phyloP scores from a whole-genome alignment of 1,284 basidiomycete genomes.

The Sutorius eximius region DNA sequence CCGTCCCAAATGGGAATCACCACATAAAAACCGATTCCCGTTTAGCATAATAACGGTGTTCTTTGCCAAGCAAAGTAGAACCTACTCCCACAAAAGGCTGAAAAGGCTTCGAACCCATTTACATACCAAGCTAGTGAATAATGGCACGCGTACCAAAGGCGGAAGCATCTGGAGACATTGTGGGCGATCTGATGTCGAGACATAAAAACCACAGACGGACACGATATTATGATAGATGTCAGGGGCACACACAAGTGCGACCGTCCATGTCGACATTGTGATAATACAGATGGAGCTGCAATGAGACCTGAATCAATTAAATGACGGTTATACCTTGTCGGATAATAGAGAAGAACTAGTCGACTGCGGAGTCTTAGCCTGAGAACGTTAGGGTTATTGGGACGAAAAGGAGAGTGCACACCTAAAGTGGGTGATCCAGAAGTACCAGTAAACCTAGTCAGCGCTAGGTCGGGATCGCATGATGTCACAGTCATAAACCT shows the following conservation, averaged over 20 bases:
- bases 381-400: neutral
- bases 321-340: neutral
- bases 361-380: neutral
- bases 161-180: neutral
- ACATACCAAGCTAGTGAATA: neutral
- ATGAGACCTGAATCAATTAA: neutral
- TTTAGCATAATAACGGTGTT: neutral
- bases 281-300: neutral
- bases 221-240: neutral
- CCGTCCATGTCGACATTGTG: neutral
- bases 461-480: no score
- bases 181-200: neutral
- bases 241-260: neutral
- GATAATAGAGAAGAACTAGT: neutral
- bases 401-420: neutral
- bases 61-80: neutral
- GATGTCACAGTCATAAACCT: neutral
- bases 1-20: neutral
- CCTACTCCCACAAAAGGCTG: neutral
- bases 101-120: neutral
- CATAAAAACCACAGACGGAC: neutral
- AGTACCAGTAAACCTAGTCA: neutral
- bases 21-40: neutral
- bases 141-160: neutral
- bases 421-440: no score